Percentiles rank a stretch among this genome's conserved stretches.
These are phyloP conservation scores for Phytophthora pini DNA, from an alignment of 352 stramenopile genomes.

Conservation along the genomic window DNA sequence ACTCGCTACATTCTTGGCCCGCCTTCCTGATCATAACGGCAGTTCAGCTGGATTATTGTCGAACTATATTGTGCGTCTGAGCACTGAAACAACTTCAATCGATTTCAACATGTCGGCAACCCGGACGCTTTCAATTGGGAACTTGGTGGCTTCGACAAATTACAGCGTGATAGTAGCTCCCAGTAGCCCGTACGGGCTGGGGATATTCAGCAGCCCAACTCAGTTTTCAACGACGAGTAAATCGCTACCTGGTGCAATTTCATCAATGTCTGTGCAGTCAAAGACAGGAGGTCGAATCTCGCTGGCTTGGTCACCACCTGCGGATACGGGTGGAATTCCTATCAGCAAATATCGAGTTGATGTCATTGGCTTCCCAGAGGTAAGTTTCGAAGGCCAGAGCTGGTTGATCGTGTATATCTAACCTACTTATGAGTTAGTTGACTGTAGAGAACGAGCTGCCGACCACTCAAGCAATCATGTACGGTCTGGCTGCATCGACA, in stretches of 20 bases:
- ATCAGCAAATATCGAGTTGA: slow-evolving; percentile 74
- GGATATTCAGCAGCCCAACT: slow-evolving; percentile 41
- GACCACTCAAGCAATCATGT: slow-evolving; percentile 22
- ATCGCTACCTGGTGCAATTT: slow-evolving; percentile 42
- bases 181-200: slow-evolving; percentile 32
- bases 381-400: slow-evolving; percentile 5
- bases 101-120: slow-evolving; percentile 26
- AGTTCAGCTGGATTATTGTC: slow-evolving; percentile 43
- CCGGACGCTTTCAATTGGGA: slow-evolving; percentile 24
- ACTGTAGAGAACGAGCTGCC: slow-evolving; percentile 19
- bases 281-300: slow-evolving; percentile 49
- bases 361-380: slow-evolving; percentile 15
- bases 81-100: slow-evolving; percentile 4
- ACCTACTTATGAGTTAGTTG: slow-evolving; percentile 20
- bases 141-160: slow-evolving; percentile 36
- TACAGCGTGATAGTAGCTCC: slow-evolving; percentile 59
- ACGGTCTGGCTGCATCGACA: slow-evolving; percentile 38
- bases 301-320: slow-evolving; percentile 49
- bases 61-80: slow-evolving; percentile 47
- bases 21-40: slow-evolving; percentile 55
- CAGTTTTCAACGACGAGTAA: slow-evolving; percentile 48
- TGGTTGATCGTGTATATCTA: neutral
- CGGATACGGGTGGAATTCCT: slow-evolving; percentile 56
- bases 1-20: slow-evolving; percentile 35
- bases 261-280: slow-evolving; percentile 19